Evolutionary conservation across 305 asterid species (phyloP).

Genomic region (Ajuga reptans): DNA sequence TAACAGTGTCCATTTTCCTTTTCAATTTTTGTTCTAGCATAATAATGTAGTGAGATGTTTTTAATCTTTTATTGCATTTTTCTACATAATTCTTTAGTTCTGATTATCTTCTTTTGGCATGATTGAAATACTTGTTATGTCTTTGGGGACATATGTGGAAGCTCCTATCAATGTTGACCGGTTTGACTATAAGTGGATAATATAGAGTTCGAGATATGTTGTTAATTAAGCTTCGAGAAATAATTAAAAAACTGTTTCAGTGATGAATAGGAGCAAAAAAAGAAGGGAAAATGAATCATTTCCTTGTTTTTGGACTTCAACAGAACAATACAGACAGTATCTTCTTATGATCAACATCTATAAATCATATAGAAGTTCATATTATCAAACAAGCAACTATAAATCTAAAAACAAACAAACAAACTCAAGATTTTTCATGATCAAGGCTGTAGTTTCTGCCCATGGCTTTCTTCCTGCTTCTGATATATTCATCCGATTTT

Average conservation of each 20-base stretch:
- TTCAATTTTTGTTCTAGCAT: not conserved
- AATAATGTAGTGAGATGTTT: not conserved
- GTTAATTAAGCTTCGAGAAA: no score
- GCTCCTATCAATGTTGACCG: no score
- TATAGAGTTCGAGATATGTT: no score
- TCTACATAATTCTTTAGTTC: not conserved
- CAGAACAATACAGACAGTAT: not conserved
- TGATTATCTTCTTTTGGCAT: no score
- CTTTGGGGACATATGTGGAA: no score
- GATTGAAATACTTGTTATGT: no score
- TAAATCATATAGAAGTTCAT: not conserved
- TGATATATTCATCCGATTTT: conserved; percentile 46
- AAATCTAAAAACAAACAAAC: not conserved
- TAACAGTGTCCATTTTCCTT: not conserved
- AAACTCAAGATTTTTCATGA: conserved; percentile 8
- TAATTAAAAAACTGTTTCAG: no score
- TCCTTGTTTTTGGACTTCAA: not conserved
- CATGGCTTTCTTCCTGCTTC: conserved; percentile 48
- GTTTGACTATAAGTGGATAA: no score
- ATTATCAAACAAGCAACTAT: not conserved
- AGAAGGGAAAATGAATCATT: no score
- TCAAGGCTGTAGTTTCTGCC: conserved; percentile 29
- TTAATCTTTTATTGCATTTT: not conserved
- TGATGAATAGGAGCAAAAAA: no score
- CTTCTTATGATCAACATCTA: not conserved